Base-by-base conservation (phyloP, 225 moss, liverwort and hornwort species). In the Physcomitrellopsis africana region DNA sequence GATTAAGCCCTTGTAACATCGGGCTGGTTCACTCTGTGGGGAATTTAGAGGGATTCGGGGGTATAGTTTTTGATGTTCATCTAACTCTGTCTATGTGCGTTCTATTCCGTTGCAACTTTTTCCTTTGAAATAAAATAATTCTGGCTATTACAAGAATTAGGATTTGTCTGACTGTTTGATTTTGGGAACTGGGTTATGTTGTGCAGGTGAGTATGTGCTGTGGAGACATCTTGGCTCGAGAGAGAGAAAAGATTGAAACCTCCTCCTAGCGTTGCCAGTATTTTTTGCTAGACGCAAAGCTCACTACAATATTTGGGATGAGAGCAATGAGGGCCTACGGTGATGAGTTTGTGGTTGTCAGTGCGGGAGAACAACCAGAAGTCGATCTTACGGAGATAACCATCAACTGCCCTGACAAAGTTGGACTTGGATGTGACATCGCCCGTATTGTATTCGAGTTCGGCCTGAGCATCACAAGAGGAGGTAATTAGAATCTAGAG, bases 401-500 rank as follows among this genome's bases (percentile, higher is more conserved):
- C 48, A 89, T 93, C 8, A 91, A 93, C 73, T 93, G 93, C 79
- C 93, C 93, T 22, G 93, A 91, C 81, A 87, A 81, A 76, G 77
- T 82, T n/a, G 93, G 93, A 18, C 85, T 93, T 17, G 91, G 85
- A 74, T 93, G 93, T 80, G 87, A 93, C 60, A 81, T 93, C 56
- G 82, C 93, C 46, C 89, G 93, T 9, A 84, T 87, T 26, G 79
- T 93, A 19, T 89, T 93, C 22, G 93, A 93, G 75, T 93, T 93
- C 81, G 84, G 81, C 63, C 61, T 93, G 12, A 87, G 77, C 72
- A 62, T 89, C 47, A 22, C 65, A 51, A 66, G 86, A 83, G 93
- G 93, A 87, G 93, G 93, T 93, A 78, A 47, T 58, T 49, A 17
- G 16, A 17, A 10, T 37, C 7, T 6, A 9, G 57, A 24, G 60